Percentiles rank a stretch among this genome's conserved stretches.
These are phyloP conservation scores for Pichia sp. DNA, from an alignment of 1,139 yeast species.

Conservation along the genomic window DNA sequence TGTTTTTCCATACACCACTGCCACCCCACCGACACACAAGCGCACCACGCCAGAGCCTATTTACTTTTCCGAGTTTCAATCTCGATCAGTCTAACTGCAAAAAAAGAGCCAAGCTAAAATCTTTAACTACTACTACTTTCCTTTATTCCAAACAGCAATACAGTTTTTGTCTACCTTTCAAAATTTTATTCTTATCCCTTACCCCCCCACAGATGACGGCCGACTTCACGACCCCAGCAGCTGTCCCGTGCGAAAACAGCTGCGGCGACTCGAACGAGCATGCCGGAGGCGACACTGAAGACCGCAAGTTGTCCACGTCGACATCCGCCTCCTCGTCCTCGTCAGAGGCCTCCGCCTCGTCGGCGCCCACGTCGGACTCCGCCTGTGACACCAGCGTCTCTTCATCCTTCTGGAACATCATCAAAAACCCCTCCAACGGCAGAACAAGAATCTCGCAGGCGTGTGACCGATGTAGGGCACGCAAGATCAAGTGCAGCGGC, in stretches of 20 bases:
- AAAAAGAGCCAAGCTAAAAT: too few relatives aligned
- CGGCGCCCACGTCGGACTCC: too few relatives aligned
- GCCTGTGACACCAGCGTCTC: not conserved
- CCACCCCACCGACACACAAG: too few relatives aligned
- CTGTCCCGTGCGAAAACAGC: not conserved
- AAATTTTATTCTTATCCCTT: too few relatives aligned
- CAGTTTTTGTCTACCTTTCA: too few relatives aligned
- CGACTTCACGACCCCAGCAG: not conserved
- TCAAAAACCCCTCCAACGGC: conserved; percentile 33
- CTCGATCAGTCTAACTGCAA: too few relatives aligned
- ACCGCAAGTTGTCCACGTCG: not conserved
- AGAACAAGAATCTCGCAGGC: conserved; percentile 62
- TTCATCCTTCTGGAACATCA: conserved; percentile 28
- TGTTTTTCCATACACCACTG: too few relatives aligned
- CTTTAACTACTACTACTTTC: too few relatives aligned
- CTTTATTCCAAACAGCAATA: too few relatives aligned
- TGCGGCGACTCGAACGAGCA: not conserved
- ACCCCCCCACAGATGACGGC: not conserved
- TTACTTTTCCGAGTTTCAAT: too few relatives aligned
- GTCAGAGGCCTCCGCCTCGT: not conserved
- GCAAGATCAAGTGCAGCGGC: conserved; percentile 76
- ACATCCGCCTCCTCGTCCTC: not conserved
- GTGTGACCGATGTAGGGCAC: conserved; percentile 73
- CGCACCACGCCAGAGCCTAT: too few relatives aligned
- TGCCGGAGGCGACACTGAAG: not conserved